phyloP scores from a whole-genome alignment of 768 basidiomycete species.

The Ramaria sp. region DNA sequence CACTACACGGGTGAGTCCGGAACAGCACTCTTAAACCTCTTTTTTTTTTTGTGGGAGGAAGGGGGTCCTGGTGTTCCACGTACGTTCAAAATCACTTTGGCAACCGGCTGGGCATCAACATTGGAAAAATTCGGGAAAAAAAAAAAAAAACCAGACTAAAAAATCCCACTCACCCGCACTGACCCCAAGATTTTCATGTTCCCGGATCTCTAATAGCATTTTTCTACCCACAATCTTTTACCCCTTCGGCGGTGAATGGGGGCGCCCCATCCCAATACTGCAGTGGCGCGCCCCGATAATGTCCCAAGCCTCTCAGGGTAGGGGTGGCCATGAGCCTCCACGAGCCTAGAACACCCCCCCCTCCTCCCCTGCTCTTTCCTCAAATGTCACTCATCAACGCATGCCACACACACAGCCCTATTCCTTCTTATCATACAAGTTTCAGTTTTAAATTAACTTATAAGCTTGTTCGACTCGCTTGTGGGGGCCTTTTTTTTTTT shows the following conservation, averaged over 20 bases:
- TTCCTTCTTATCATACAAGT: too few relatives aligned
- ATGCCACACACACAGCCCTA: too few relatives aligned
- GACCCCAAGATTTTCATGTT: not conserved
- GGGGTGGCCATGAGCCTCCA: not conserved
- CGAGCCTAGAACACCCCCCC: conserved; percentile 10
- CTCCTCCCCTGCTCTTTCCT: too few relatives aligned
- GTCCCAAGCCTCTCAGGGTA: not conserved
- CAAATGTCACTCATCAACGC: too few relatives aligned
- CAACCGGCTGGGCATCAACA: conserved; percentile 48
- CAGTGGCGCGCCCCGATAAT: conserved; percentile 33
- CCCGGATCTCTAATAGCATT: conserved; percentile 33
- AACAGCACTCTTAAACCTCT: conserved; percentile 6
- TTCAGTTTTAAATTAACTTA: too few relatives aligned
- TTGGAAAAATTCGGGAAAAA: too few relatives aligned
- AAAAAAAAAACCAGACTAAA: too few relatives aligned
- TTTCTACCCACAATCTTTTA: conserved; percentile 67
- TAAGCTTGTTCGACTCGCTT: too few relatives aligned
- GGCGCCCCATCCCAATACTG: conserved; percentile 67
- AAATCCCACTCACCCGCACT: not conserved
- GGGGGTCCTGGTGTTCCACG: not conserved
- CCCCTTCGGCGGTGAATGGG: conserved; percentile 46
- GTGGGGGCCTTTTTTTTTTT: too few relatives aligned
- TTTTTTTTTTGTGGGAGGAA: too few relatives aligned
- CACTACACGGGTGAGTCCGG: conserved; percentile 45
- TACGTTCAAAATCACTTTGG: conserved; percentile 28